A percentile compares a stretch with the other conserved stretches of the same genome.
These are phyloP conservation scores for Hippophae gyantsensis DNA, from an alignment of 306 rosid species.

Conservation along the genomic window DNA sequence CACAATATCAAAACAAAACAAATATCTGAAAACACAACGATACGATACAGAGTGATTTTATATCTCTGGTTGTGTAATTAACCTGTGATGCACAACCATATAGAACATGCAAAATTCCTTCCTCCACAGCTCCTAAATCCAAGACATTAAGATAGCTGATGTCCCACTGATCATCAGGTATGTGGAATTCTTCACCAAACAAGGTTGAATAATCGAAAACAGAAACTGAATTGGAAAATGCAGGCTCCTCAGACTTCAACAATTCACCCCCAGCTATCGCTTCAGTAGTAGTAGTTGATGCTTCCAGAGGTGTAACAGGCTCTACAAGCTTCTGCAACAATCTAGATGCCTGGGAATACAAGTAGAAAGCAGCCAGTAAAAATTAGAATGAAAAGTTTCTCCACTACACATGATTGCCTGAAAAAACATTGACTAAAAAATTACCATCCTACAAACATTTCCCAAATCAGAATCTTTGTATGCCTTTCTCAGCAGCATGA, in stretches of 20 bases:
- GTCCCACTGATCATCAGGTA: constrained; percentile 71
- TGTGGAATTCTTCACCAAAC: constrained; percentile 74
- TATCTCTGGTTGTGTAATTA: constrained; percentile 26
- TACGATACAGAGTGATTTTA: constrained; percentile 6
- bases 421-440: constrained; percentile 13
- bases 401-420: constrained; percentile 9
- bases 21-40: constrained; percentile 12
- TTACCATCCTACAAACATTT: constrained; percentile 76
- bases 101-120: constrained; percentile 80
- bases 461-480: constrained; percentile 74
- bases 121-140: constrained; percentile 82
- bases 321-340: constrained; percentile 60
- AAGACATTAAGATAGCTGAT: constrained; percentile 60
- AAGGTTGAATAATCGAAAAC: constrained; percentile 62
- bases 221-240: constrained; percentile 35
- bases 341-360: constrained; percentile 63
- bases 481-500: constrained; percentile 77
- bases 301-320: constrained; percentile 45
- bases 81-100: constrained; percentile 95
- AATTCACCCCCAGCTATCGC: constrained; percentile 39
- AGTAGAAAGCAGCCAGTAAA: constrained; percentile 16
- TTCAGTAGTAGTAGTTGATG: constrained; percentile 43
- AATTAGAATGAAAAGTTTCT: constrained; percentile 9
- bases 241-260: constrained; percentile 43
- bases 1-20: constrained; percentile 3